Evolutionary conservation across 768 basidiomycete species (phyloP).

Genomic region (Grammothele lineata): DNA sequence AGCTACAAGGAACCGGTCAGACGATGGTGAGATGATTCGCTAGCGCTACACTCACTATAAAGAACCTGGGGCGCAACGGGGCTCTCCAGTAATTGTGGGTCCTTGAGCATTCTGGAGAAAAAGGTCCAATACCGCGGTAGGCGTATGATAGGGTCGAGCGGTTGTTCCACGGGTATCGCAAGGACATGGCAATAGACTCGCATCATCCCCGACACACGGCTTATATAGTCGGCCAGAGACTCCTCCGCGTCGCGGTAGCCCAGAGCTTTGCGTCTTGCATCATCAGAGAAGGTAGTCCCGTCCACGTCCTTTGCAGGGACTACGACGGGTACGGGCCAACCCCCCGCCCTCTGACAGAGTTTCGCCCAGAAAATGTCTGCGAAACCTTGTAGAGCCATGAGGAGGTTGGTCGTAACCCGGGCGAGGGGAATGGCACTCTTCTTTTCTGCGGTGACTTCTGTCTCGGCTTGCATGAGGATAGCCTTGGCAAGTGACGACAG

Average conservation of each 20-base stretch:
- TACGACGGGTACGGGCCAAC: slow-evolving; percentile 75
- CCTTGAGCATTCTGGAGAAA: slow-evolving; percentile 58
- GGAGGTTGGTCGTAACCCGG: slow-evolving; percentile 65
- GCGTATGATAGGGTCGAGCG: slow-evolving; percentile 53
- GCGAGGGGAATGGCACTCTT: slow-evolving; percentile 82
- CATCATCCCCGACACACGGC: slow-evolving; percentile 73
- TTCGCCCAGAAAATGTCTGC: slow-evolving; percentile 77
- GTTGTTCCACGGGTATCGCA: slow-evolving; percentile 31
- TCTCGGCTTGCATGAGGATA: slow-evolving; percentile 89
- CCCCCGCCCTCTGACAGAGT: slow-evolving; percentile 82
- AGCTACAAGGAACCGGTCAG: slow-evolving; percentile 35
- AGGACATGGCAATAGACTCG: slow-evolving; percentile 83
- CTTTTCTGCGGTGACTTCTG: slow-evolving; percentile 87
- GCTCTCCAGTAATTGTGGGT: slow-evolving; percentile 47
- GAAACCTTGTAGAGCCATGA: slow-evolving; percentile 52
- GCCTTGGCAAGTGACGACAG: slow-evolving; percentile 87
- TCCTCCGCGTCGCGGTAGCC: slow-evolving; percentile 58
- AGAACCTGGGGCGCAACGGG: slow-evolving; percentile 62
- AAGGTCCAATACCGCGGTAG: slow-evolving; percentile 67
- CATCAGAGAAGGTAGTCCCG: slow-evolving; percentile 40
- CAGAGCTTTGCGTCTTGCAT: slow-evolving; percentile 43
- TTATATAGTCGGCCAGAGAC: slow-evolving; percentile 50
- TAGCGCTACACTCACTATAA: slow-evolving; percentile 44
- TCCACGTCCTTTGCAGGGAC: slow-evolving; percentile 53
- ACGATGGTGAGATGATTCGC: background rate